Evolutionary conservation across 2,329 filamentous ascomycete species (phyloP), one percentile per base, ranked within the genome.

Genomic region (Colletotrichum sp.): DNA sequence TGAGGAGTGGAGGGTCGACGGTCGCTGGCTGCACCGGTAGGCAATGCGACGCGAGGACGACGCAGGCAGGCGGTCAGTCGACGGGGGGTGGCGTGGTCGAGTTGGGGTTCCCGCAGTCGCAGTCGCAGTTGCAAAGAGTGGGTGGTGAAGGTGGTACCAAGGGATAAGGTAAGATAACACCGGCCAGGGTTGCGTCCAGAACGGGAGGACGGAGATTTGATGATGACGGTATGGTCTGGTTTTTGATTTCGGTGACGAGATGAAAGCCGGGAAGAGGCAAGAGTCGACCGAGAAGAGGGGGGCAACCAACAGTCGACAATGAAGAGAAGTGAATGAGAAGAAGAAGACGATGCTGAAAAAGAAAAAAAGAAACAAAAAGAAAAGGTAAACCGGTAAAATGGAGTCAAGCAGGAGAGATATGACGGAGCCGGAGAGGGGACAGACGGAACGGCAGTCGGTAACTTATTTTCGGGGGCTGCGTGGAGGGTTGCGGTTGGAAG

Each of bases 361-460:
- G 8, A 19, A 6, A 36, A 36, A 15, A 27, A 39, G 52, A 59
- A 59, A 13, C 9, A 22, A 19, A 28, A 32, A 19, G 36, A 27
- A 16, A 9, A 59, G 52, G 12, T 28, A 52, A 52, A 11, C n/a
- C 22, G 44, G 44, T 12, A 52, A 52, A 52, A 52, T 30, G 71
- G 27, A 60, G 11, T 22, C 11, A 60, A 32, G 57, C 27, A 60
- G 30, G 59, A 63, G 30, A 36, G 28, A 22, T 36, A 69, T 30
- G 65, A 63, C 65, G 57, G 36, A 68, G 61, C 48, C 48, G 66
- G 15, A 59, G 60, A 59, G 60, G 19, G 22, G 44, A 16, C 39
- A 28, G 11, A 55, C 60, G 60, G 69, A 66, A 69, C 57, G 65
- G 71, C 65, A 73, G 39, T 73, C 65, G 65, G 66, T 36, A 57